These are phyloP conservation scores for Acacia crassicarpa DNA, from an alignment of 306 rosid genomes.

Conservation along the genomic window DNA sequence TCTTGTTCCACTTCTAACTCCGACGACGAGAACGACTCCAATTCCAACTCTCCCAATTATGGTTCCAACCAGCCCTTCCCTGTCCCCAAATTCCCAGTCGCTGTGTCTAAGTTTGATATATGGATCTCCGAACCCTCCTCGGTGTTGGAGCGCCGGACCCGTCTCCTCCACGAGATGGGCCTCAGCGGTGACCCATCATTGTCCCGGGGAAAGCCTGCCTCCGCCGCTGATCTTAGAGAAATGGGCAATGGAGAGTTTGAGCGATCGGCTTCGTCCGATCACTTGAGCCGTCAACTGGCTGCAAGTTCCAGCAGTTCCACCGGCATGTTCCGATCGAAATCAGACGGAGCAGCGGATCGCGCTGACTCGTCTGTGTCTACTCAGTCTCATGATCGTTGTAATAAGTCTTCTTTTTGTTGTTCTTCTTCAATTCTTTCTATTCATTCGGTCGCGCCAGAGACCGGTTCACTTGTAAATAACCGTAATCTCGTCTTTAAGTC, in stretches of 20 bases:
- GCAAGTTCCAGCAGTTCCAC: slow-evolving; percentile 20
- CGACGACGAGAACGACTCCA: slow-evolving; percentile 39
- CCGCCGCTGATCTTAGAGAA: slow-evolving; percentile 24
- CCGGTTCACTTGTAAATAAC: slow-evolving; percentile 45
- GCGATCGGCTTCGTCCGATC: slow-evolving; percentile 56
- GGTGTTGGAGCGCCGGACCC: slow-evolving; percentile 73
- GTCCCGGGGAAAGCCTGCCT: slow-evolving; percentile 39
- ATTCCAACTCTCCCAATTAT: slow-evolving; percentile 49
- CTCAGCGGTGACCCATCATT: slow-evolving; percentile 62
- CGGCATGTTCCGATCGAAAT: slow-evolving; percentile 50
- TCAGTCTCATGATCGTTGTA: slow-evolving; percentile 38
- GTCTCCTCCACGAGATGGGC: slow-evolving; percentile 76
- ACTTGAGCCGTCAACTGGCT: slow-evolving; percentile 34
- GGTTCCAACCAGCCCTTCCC: slow-evolving; percentile 42
- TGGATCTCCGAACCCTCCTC: slow-evolving; percentile 93
- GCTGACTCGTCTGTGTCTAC: slow-evolving; percentile 3
- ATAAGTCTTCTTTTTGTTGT: slow-evolving; percentile 25
- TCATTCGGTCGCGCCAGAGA: slow-evolving; percentile 23
- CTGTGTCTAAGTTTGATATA: slow-evolving; percentile 54
- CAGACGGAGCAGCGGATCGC: slow-evolving; percentile 48
- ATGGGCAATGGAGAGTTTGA: slow-evolving; percentile 40
- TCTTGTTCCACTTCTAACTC: slow-evolving; percentile 80
- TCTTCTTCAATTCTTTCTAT: slow-evolving; percentile 35
- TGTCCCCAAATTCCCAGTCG: slow-evolving; percentile 60
- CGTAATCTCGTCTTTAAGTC: slow-evolving; percentile 40